Evolutionary conservation across 2,329 filamentous ascomycete species (phyloP).

Genomic region (Ustulina deusta): DNA sequence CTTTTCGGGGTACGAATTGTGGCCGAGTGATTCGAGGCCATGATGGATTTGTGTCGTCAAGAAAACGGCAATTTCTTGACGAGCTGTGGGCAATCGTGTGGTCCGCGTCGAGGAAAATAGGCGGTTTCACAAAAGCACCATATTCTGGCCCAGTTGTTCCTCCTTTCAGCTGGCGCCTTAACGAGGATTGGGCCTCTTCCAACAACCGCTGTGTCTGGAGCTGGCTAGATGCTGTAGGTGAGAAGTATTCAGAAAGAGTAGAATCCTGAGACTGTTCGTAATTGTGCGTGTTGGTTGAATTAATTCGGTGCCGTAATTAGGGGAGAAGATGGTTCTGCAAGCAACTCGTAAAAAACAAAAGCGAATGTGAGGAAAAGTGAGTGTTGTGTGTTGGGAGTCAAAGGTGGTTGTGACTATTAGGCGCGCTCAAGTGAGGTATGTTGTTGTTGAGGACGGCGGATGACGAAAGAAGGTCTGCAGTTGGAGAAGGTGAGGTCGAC

Average conservation of each 20-base stretch:
- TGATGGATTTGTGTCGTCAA: conserved; percentile 32
- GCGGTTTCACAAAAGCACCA: conserved; percentile 45
- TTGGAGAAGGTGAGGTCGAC: conserved; percentile 48
- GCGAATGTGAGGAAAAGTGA: conserved; percentile 41
- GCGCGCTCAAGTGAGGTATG: conserved; percentile 10
- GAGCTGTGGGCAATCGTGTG: conserved; percentile 25
- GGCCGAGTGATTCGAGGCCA: conserved; percentile 32
- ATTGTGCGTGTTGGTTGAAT: conserved; percentile 41
- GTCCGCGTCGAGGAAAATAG: conserved; percentile 36
- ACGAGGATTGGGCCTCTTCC: conserved; percentile 21
- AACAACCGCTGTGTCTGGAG: not conserved
- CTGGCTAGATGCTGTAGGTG: conserved; percentile 26
- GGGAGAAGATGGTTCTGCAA: conserved; percentile 34
- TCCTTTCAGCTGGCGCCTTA: conserved; percentile 46
- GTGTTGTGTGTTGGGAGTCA: conserved; percentile 36
- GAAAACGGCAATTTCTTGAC: conserved; percentile 21
- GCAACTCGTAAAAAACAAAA: conserved; percentile 35
- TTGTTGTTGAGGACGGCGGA: conserved; percentile 32
- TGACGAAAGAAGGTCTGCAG: conserved; percentile 50
- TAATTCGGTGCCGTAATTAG: conserved; percentile 47
- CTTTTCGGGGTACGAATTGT: conserved; percentile 32
- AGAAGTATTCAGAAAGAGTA: conserved; percentile 38
- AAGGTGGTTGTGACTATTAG: conserved; percentile 31
- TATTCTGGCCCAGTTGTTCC: conserved; percentile 46
- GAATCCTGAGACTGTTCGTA: conserved; percentile 41